Percentiles rank a stretch among this genome's conserved stretches.
These are phyloP conservation scores for Elymus sibiricus DNA, from an alignment of 176 grass and related monocot genomes.

Conservation along the genomic window DNA sequence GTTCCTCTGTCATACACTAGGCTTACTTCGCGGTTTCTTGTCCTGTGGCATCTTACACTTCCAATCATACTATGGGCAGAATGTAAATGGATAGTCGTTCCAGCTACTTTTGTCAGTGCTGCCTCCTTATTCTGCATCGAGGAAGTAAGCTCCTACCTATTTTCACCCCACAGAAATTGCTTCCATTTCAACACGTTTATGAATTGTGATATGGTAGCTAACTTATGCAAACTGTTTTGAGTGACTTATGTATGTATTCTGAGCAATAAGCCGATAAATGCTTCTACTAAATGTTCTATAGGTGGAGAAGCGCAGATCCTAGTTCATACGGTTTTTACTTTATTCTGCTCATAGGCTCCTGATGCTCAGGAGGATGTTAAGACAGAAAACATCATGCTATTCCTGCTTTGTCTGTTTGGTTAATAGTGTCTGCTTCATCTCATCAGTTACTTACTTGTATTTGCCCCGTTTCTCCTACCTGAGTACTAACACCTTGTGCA, in stretches of 20 bases:
- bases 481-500: not conserved
- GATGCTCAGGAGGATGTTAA: not conserved
- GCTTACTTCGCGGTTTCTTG: slow-evolving; percentile 86
- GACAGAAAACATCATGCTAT: not conserved
- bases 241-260: not conserved
- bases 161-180: not conserved
- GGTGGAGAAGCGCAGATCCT: not conserved
- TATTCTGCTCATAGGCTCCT: not conserved
- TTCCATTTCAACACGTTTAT: not conserved
- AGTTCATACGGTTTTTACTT: not conserved
- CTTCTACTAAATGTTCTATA: not conserved
- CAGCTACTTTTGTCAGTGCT: slow-evolving; percentile 94
- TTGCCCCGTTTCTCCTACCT: not conserved
- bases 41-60: slow-evolving; percentile 95
- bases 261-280: not conserved
- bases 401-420: not conserved
- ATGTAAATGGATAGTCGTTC: slow-evolving; percentile 93
- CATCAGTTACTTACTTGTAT: not conserved
- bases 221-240: not conserved
- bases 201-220: not conserved
- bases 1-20: slow-evolving; percentile 91
- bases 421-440: not conserved
- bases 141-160: slow-evolving; percentile 68
- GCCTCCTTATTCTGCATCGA: slow-evolving; percentile 95
- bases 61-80: slow-evolving; percentile 93